phyloP scores from a whole-genome alignment of 2,329 filamentous ascomycete genomes.

The Penicillium sclerotigenum region DNA sequence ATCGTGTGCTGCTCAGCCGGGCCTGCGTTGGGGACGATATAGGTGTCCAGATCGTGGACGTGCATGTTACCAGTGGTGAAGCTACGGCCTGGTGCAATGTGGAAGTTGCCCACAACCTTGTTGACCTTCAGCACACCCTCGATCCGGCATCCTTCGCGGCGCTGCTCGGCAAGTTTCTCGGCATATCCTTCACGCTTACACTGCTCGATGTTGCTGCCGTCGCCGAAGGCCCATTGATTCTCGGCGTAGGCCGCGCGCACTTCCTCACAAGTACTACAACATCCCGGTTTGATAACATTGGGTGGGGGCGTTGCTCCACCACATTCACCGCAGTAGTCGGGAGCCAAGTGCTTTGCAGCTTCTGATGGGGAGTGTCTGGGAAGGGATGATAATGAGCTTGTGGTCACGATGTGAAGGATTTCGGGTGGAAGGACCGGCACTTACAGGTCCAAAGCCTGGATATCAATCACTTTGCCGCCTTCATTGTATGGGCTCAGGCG shows the following conservation, averaged over 20 bases:
- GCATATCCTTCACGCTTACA: conserved; percentile 92
- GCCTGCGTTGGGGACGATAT: conserved; percentile 65
- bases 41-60: conserved; percentile 95
- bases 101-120: conserved; percentile 98
- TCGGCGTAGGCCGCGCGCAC: conserved; percentile 90
- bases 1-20: conserved; percentile 75
- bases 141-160: conserved; percentile 88
- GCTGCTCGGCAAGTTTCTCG: conserved; percentile 81
- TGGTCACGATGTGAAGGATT: not conserved
- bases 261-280: conserved; percentile 96
- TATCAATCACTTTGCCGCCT: conserved; percentile 72
- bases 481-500: conserved; percentile 69
- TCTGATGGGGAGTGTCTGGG: conserved; percentile 66
- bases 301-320: conserved; percentile 74
- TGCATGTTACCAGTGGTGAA: conserved; percentile 98
- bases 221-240: conserved; percentile 89
- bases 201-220: conserved; percentile 89
- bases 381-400: conserved; percentile 3
- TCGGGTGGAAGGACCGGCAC: conserved; percentile 30
- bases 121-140: conserved; percentile 91
- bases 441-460: conserved; percentile 65
- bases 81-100: conserved; percentile 90
- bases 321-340: conserved; percentile 88
- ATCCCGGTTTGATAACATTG: conserved; percentile 74
- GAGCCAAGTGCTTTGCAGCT: conserved; percentile 74